A percentile compares a stretch with the other conserved stretches of the same genome.
phyloP scores from a whole-genome alignment of 441 rosid genomes.

The Metrosideros polymorpha region DNA sequence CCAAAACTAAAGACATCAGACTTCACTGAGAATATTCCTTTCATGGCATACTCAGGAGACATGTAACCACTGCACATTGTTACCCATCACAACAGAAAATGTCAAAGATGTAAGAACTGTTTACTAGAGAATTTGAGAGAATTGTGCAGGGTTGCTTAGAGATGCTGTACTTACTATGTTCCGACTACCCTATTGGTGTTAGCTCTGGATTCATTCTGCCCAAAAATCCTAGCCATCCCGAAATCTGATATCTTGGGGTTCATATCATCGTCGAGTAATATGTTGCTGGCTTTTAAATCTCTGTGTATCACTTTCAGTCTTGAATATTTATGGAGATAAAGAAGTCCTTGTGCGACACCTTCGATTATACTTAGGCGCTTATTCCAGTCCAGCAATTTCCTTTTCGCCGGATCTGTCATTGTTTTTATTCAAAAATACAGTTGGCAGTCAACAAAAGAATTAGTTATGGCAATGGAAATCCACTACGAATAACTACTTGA shows the following conservation, averaged over 20 bases:
- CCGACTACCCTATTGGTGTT: conserved; percentile 10
- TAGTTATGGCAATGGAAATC: neutral
- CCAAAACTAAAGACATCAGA: conserved; percentile 19
- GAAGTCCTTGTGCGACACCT: conserved; percentile 2
- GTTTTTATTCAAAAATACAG: neutral
- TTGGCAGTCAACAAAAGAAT: neutral
- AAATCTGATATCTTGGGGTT: conserved; percentile 15
- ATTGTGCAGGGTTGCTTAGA: neutral
- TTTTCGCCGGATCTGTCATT: neutral
- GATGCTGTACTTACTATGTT: conserved; percentile 5
- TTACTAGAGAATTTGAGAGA: neutral
- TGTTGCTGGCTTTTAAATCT: conserved; percentile 11
- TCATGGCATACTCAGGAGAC: conserved; percentile 10
- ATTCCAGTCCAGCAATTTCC: conserved; percentile 4
- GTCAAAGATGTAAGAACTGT: neutral
- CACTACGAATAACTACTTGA: neutral
- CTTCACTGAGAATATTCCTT: conserved; percentile 13
- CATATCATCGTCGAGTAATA: conserved; percentile 7
- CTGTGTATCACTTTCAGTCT: conserved; percentile 7
- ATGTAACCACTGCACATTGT: neutral
- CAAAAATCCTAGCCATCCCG: conserved; percentile 12
- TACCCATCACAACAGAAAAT: neutral
- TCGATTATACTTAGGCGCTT: conserved; percentile 1
- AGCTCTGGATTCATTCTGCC: conserved; percentile 4
- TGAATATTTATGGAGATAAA: conserved; percentile 11